Conservation (phyloP, 2,329 filamentous ascomycete genomes). For the Penicillium sp. region DNA sequence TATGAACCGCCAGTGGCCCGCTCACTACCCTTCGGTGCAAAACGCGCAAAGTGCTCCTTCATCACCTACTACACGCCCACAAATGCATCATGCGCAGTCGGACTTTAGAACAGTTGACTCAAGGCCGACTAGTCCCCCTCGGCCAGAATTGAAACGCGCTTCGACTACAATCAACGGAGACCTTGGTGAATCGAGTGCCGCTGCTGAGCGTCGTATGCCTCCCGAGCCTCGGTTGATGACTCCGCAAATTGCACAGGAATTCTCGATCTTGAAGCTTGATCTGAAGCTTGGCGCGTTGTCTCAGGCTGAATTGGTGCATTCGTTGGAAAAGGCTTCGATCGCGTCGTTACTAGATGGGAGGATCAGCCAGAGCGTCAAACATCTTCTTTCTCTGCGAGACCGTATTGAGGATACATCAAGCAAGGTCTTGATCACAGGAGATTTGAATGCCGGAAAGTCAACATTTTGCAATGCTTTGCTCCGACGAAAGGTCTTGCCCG, state of each 20-base stretch:
- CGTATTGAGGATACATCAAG: constrained; percentile 96
- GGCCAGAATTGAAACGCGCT: constrained; percentile 64
- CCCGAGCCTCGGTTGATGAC: constrained; percentile 82
- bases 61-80: constrained; percentile 35
- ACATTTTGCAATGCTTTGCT: constrained; percentile 98
- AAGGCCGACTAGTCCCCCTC: constrained; percentile 34
- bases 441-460: constrained; percentile 95
- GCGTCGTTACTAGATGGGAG: constrained; percentile 90
- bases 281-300: constrained; percentile 83
- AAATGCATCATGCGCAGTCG: constrained; percentile 38
- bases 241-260: constrained; percentile 91
- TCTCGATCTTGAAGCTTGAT: constrained; percentile 92
- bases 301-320: constrained; percentile 90
- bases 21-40: constrained; percentile 76
- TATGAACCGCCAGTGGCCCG: constrained; percentile 90
- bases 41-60: constrained; percentile 16
- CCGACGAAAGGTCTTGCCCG: constrained; percentile 86
- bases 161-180: constrained; percentile 68
- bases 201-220: constrained; percentile 61
- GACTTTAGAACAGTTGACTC: constrained; percentile 28
- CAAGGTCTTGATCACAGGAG: constrained; percentile 93
- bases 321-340: constrained; percentile 86
- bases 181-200: constrained; percentile 70
- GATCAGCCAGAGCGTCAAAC: constrained; percentile 89
- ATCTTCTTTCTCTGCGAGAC: constrained; percentile 81